Percentiles rank a stretch among this genome's conserved stretches.
These are phyloP conservation scores for Neltuma alba DNA, from an alignment of 306 rosid genomes.

Conservation along the genomic window DNA sequence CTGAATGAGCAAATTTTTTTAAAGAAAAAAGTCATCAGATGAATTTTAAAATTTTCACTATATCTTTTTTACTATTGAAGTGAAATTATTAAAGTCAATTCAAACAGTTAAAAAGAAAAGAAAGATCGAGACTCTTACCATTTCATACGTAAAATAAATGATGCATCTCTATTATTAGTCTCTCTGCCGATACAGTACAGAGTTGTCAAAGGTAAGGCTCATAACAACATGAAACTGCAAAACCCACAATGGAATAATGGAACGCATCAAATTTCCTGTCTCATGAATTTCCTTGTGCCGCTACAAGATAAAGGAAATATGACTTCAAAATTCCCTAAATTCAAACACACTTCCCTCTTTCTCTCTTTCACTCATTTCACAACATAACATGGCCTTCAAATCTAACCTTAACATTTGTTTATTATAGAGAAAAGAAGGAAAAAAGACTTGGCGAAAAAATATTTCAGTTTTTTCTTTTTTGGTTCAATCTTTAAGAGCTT, in stretches of 20 bases:
- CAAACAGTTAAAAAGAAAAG: no score
- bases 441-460: not conserved
- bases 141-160: no score
- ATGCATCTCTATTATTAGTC: not conserved
- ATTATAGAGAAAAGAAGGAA: no score
- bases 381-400: constrained; percentile 17
- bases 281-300: constrained; percentile 3
- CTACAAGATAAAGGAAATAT: not conserved
- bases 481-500: not conserved
- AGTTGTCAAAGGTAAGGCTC: constrained; percentile 28
- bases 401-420: no score
- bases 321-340: constrained; percentile 29
- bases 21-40: no score
- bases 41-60: no score
- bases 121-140: no score
- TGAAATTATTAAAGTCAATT: no score
- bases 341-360: constrained; percentile 47
- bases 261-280: constrained; percentile 31
- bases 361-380: constrained; percentile 28
- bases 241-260: constrained; percentile 23
- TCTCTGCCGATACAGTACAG: not conserved
- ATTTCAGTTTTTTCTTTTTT: no score
- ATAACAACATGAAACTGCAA: constrained; percentile 18
- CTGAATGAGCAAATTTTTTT: no score
- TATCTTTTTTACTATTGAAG: no score